Percentiles rank a stretch among this genome's conserved stretches.
Evolutionary conservation across 2,329 filamentous ascomycete species (phyloP).

Genomic region (Stagonosporopsis rhizophila): DNA sequence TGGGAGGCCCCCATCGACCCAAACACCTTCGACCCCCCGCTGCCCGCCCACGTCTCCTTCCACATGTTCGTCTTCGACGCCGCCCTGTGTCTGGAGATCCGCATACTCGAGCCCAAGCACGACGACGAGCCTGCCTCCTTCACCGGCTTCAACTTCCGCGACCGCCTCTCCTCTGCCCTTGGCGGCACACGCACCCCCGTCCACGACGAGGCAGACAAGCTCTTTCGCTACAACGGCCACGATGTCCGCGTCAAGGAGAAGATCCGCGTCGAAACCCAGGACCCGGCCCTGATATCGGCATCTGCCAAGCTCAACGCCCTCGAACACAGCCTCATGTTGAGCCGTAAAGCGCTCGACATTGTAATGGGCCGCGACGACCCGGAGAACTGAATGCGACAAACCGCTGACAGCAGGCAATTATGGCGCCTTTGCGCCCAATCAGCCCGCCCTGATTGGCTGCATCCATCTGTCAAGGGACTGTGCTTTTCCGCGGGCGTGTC

Average conservation of each 20-base stretch:
- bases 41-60: conserved; percentile 75
- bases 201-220: conserved; percentile 73
- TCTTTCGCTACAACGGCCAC: conserved; percentile 72
- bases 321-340: conserved; percentile 73
- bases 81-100: conserved; percentile 67
- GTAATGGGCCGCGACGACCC: conserved; percentile 73
- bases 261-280: conserved; percentile 84
- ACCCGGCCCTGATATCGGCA: conserved; percentile 83
- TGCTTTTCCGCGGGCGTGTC: conserved; percentile 9
- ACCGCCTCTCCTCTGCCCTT: conserved; percentile 59
- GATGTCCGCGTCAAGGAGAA: conserved; percentile 91
- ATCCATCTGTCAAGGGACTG: neutral
- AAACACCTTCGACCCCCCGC: conserved; percentile 67
- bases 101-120: conserved; percentile 67
- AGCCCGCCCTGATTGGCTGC: conserved; percentile 10
- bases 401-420: conserved; percentile 9
- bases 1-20: conserved; percentile 62
- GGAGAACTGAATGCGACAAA: conserved; percentile 24
- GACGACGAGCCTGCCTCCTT: conserved; percentile 40
- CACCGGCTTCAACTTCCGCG: conserved; percentile 62
- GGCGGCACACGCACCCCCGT: conserved; percentile 50
- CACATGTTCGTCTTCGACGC: conserved; percentile 65
- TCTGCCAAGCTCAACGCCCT: conserved; percentile 83
- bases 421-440: neutral
- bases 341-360: conserved; percentile 73